Evolutionary conservation across 2,329 filamentous ascomycete genomes (phyloP).

Genomic region (Botrytis fabae): DNA sequence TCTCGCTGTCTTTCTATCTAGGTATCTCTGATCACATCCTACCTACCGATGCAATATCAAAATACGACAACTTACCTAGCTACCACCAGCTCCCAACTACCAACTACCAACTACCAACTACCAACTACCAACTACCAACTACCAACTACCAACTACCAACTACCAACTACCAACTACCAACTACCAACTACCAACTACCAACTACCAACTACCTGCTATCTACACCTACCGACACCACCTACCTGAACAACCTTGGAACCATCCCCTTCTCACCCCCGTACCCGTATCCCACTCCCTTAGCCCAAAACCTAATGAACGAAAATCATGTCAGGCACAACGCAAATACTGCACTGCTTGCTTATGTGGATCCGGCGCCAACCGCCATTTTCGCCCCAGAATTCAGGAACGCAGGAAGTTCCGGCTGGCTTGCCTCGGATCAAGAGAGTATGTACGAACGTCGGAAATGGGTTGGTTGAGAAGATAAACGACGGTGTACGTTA

Average conservation of each 20-base stretch:
- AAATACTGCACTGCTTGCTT: not conserved
- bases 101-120: too few relatives aligned
- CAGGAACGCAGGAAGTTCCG: not conserved
- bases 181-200: too few relatives aligned
- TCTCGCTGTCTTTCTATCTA: too few relatives aligned
- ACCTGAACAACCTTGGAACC: not conserved
- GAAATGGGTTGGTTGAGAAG: not conserved
- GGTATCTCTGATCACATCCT: too few relatives aligned
- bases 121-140: too few relatives aligned
- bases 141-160: too few relatives aligned
- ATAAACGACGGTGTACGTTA: not conserved
- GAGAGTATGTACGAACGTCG: not conserved
- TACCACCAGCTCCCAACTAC: too few relatives aligned
- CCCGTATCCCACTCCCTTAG: not conserved
- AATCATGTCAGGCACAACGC: slow-evolving; percentile 1
- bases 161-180: too few relatives aligned
- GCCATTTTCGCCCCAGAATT: slow-evolving; percentile 21
- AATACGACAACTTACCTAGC: too few relatives aligned
- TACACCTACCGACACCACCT: not conserved
- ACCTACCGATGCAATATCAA: too few relatives aligned
- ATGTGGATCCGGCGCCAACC: slow-evolving; percentile 13
- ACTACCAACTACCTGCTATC: too few relatives aligned
- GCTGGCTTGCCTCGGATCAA: slow-evolving; percentile 1
- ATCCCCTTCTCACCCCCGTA: not conserved
- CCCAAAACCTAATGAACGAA: not conserved